A percentile compares a stretch with the other conserved stretches of the same genome.
Conservation (phyloP, 257 asterid species). For the Striga asiatica region DNA sequence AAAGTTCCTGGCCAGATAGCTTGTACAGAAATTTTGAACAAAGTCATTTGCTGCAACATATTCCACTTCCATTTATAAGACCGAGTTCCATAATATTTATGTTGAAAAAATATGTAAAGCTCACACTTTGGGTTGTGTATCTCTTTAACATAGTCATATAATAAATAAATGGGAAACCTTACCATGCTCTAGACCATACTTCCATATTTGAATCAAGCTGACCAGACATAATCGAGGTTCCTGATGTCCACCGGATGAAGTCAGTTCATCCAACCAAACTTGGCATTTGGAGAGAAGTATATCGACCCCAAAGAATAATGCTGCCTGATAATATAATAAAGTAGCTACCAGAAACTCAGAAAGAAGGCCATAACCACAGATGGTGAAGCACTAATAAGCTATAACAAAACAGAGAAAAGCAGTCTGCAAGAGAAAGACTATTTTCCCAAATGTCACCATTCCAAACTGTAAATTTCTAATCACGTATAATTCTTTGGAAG, state of each 20-base stretch:
- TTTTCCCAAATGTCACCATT: too few species aligned
- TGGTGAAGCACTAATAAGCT: not conserved
- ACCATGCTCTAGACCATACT: constrained; percentile 62
- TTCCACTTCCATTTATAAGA: constrained; percentile 64
- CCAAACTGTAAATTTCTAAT: too few species aligned
- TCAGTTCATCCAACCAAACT: constrained; percentile 53
- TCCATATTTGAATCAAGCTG: constrained; percentile 57
- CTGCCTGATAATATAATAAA: constrained; percentile 42
- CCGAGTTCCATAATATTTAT: constrained; percentile 22
- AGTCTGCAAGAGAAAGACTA: too few species aligned
- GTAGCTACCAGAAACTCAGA: constrained; percentile 5
- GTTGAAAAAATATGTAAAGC: constrained; percentile 14
- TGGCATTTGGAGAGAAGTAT: constrained; percentile 45
- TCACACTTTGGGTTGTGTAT: not conserved
- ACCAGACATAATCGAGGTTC: constrained; percentile 33
- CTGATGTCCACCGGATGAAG: constrained; percentile 28
- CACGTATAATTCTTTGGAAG: too few species aligned
- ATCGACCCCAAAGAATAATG: constrained; percentile 82
- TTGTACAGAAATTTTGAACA: constrained; percentile 40
- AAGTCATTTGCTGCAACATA: constrained; percentile 69
- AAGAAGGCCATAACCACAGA: not conserved
- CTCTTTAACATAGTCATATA: constrained; percentile 1
- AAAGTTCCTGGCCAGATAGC: constrained; percentile 71
- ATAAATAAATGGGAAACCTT: constrained; percentile 15
- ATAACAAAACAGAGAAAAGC: too few species aligned